A percentile compares a stretch with the other conserved stretches of the same genome.
phyloP scores from a whole-genome alignment of 306 rosid genomes.

The Ormosia semicastrata region DNA sequence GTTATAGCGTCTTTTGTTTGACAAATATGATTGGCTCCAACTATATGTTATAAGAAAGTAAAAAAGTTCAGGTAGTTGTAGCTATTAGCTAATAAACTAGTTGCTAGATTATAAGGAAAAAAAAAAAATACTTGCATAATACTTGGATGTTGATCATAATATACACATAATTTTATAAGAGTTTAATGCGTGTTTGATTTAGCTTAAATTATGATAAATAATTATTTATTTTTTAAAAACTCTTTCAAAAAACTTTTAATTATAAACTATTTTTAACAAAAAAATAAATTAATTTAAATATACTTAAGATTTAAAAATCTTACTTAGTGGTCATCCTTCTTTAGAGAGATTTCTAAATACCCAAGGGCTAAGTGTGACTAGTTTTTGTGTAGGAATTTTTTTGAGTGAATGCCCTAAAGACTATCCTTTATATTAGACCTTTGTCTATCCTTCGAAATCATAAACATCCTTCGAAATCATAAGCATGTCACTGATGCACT shows the following conservation, averaged over 20 bases:
- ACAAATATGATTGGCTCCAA: background rate
- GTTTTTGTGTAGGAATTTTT: too few relatives aligned
- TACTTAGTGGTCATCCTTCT: background rate
- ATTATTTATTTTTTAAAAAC: too few relatives aligned
- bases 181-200: too few relatives aligned
- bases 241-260: too few relatives aligned
- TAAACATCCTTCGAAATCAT: background rate
- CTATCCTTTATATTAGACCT: background rate
- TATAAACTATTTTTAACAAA: too few relatives aligned
- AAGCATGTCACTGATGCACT: background rate
- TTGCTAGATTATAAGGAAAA: background rate
- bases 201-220: too few relatives aligned
- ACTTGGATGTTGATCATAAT: background rate
- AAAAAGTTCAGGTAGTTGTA: background rate
- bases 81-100: background rate
- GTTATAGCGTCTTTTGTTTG: background rate
- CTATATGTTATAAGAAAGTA: background rate
- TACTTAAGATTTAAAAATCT: background rate
- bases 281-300: too few relatives aligned
- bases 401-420: background rate
- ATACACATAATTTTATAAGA: background rate
- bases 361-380: background rate
- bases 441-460: background rate
- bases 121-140: background rate
- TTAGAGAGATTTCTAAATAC: too few relatives aligned